phyloP scores from a whole-genome alignment of 768 basidiomycete genomes.

The Lentinula detonsa region DNA sequence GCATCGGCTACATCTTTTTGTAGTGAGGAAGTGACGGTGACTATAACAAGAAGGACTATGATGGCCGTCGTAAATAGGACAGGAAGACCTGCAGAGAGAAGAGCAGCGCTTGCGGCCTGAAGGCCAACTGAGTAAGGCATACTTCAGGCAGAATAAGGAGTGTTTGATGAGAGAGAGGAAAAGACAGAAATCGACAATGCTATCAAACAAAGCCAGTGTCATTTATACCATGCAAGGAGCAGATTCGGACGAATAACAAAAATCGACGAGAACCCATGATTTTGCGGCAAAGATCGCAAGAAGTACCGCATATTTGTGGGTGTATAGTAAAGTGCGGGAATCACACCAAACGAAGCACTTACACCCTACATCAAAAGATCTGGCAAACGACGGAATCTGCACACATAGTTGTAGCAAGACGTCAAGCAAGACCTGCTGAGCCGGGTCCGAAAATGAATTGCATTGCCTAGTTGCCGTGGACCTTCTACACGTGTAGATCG shows the following conservation, averaged over 20 bases:
- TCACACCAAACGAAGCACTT: neutral
- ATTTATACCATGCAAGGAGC: slow-evolving; percentile 3
- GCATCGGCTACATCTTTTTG: slow-evolving; percentile 44
- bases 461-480: neutral
- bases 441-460: slow-evolving; percentile 3
- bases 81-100: slow-evolving; percentile 45
- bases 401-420: neutral
- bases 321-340: neutral
- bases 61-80: slow-evolving; percentile 43
- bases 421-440: neutral
- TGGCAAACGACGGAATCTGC: neutral
- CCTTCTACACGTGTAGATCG: slow-evolving; percentile 1
- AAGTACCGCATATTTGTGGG: neutral
- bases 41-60: slow-evolving; percentile 39
- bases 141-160: slow-evolving; percentile 23
- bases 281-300: neutral
- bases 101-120: slow-evolving; percentile 40
- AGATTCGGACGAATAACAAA: neutral
- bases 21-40: slow-evolving; percentile 37
- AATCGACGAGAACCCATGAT: neutral
- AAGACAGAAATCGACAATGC: neutral
- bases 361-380: neutral
- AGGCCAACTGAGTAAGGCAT: slow-evolving; percentile 51
- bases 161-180: slow-evolving; percentile 21
- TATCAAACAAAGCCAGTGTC: slow-evolving; percentile 1